Conservation (phyloP, 192 early-diverging fungal species). For the Allomyces arbusculus region DNA sequence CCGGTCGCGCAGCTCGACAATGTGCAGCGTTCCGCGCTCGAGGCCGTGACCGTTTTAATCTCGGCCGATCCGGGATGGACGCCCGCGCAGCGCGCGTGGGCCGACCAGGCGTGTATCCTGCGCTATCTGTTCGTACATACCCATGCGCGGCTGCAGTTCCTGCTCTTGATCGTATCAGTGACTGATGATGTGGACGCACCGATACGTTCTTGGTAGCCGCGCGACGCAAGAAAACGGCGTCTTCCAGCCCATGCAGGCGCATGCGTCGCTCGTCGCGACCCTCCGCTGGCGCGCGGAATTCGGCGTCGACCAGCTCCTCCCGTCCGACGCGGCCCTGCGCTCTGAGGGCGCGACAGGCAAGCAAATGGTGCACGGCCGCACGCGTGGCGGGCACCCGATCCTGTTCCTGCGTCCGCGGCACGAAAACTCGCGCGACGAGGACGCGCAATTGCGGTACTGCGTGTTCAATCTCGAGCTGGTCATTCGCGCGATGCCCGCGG, state of each 20-base stretch:
- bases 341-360: constrained; percentile 51
- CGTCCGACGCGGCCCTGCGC: constrained; percentile 47
- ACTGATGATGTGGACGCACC: too few species aligned
- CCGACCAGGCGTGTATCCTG: background rate
- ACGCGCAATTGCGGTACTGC: constrained; percentile 56
- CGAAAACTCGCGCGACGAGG: constrained; percentile 57
- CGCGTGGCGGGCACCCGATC: constrained; percentile 48
- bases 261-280: constrained; percentile 32
- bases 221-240: too few species aligned
- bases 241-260: too few species aligned
- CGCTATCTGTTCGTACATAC: background rate
- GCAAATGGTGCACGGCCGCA: constrained; percentile 65
- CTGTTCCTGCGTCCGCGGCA: constrained; percentile 54
- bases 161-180: background rate
- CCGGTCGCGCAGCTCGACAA: too few species aligned
- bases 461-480: constrained; percentile 63
- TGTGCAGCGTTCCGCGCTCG: too few species aligned
- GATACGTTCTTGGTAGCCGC: too few species aligned
- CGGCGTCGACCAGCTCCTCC: constrained; percentile 42
- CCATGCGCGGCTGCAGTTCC: background rate
- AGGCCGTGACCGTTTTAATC: too few species aligned
- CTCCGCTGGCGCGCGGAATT: constrained; percentile 59
- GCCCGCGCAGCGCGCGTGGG: background rate
- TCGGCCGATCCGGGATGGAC: too few species aligned
- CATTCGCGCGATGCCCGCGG: constrained; percentile 49